These are phyloP conservation scores for Primulina eburnea DNA, from an alignment of 257 asterid genomes.

Conservation along the genomic window DNA sequence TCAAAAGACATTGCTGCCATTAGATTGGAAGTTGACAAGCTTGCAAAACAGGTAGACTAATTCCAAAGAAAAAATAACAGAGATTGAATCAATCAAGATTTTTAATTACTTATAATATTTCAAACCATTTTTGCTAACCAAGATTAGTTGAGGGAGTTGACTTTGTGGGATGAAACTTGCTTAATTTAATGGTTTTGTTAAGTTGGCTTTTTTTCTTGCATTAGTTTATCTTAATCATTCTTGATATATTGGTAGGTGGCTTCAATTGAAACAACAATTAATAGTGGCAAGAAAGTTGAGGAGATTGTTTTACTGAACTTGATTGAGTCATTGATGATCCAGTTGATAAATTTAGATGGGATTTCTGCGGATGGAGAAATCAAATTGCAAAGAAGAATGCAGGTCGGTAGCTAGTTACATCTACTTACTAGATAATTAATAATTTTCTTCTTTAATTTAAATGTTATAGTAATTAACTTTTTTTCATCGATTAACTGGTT, in stretches of 20 bases:
- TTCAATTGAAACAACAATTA: conserved; percentile 56
- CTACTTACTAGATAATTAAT: neutral
- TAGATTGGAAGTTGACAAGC: conserved; percentile 62
- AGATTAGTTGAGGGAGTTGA: neutral
- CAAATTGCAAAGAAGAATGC: conserved; percentile 81
- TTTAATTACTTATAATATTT: too few species aligned
- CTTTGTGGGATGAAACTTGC: neutral
- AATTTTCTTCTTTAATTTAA: neutral
- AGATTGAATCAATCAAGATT: too few species aligned
- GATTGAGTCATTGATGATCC: conserved; percentile 77
- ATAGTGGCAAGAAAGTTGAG: conserved; percentile 72
- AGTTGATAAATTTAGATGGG: conserved; percentile 77
- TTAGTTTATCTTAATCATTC: neutral
- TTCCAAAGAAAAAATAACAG: too few species aligned
- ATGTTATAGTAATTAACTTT: neutral
- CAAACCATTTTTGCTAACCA: too few species aligned
- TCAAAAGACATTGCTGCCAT: conserved; percentile 61
- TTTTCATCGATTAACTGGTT: neutral
- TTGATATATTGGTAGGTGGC: conserved; percentile 53
- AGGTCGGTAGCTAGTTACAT: conserved; percentile 39
- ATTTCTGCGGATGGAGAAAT: conserved; percentile 90
- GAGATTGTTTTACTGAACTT: conserved; percentile 55
- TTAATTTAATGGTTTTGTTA: neutral
- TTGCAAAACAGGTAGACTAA: conserved; percentile 61
- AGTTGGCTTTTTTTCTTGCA: neutral